Conservation (phyloP, 768 basidiomycete species). For the Mrakia gelida region DNA sequence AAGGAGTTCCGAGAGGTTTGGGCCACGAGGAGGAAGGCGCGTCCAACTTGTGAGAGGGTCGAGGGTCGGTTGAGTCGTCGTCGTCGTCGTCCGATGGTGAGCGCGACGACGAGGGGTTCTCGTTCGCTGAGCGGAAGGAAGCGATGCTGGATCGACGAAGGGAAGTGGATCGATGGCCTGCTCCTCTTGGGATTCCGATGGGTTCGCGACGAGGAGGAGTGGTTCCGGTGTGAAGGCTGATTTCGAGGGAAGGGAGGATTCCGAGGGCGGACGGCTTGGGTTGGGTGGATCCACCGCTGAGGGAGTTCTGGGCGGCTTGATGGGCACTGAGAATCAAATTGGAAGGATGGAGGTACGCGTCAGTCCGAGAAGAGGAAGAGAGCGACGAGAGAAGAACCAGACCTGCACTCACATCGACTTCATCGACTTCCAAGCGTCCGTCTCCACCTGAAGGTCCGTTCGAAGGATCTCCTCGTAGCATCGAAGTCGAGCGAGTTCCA, state of each 20-base stretch:
- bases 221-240: constrained; percentile 19
- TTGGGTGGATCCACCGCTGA: neutral
- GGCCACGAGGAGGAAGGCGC: neutral
- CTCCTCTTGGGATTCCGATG: neutral
- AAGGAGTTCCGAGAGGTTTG: neutral
- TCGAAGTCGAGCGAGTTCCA: constrained; percentile 49
- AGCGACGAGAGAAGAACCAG: too few relatives aligned
- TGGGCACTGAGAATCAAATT: constrained; percentile 14
- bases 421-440: constrained; percentile 18
- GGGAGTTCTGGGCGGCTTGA: constrained; percentile 22
- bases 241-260: constrained; percentile 22
- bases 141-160: constrained; percentile 7
- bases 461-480: constrained; percentile 29
- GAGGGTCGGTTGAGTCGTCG: neutral
- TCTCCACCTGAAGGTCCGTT: constrained; percentile 22
- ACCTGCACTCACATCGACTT: constrained; percentile 17
- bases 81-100: neutral
- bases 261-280: neutral
- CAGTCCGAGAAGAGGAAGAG: neutral
- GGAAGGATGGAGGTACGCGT: neutral
- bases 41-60: neutral
- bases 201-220: constrained; percentile 2
- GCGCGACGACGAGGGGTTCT: neutral
- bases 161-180: neutral
- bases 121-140: constrained; percentile 20